phyloP scores from a whole-genome alignment of 2,329 filamentous ascomycete species.

The Pseudogymnoascus verrucosus region DNA sequence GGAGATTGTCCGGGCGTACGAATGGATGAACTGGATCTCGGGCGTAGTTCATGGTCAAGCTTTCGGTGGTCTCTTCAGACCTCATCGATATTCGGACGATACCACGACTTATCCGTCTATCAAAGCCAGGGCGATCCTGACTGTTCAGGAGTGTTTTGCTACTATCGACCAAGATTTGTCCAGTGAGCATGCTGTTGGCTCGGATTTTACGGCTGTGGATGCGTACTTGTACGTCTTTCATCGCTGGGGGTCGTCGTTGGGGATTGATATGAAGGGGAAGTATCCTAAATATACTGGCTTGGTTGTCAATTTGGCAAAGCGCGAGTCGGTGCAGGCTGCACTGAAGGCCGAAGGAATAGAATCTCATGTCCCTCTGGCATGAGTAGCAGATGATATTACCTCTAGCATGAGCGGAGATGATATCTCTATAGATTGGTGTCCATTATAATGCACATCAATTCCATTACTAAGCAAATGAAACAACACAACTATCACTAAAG shows the following conservation, averaged over 20 bases:
- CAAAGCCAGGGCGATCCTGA: conserved; percentile 18
- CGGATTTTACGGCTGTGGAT: conserved; percentile 29
- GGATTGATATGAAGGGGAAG: conserved; percentile 18
- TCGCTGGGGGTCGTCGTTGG: conserved; percentile 23
- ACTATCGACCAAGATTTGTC: conserved; percentile 22
- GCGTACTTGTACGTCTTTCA: conserved; percentile 29
- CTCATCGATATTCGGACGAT: conserved; percentile 23
- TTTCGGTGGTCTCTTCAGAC: conserved; percentile 23
- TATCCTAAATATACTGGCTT: conserved; percentile 17
- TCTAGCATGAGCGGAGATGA: no score
- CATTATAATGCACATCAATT: no score
- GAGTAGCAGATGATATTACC: background rate
- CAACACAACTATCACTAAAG: background rate
- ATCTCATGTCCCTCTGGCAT: conserved; percentile 9
- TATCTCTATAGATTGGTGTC: no score
- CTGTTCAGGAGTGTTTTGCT: conserved; percentile 21
- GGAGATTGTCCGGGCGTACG: conserved; percentile 27
- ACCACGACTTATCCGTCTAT: conserved; percentile 15
- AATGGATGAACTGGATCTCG: conserved; percentile 31
- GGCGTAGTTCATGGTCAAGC: conserved; percentile 26
- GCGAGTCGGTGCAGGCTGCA: conserved; percentile 9
- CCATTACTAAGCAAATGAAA: no score
- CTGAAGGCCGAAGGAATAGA: conserved; percentile 13
- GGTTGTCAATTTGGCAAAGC: conserved; percentile 15
- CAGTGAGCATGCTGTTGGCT: conserved; percentile 23